Evolutionary conservation across 2,329 filamentous ascomycete genomes (phyloP).

Genomic region (Scedosporium minutisporum): DNA sequence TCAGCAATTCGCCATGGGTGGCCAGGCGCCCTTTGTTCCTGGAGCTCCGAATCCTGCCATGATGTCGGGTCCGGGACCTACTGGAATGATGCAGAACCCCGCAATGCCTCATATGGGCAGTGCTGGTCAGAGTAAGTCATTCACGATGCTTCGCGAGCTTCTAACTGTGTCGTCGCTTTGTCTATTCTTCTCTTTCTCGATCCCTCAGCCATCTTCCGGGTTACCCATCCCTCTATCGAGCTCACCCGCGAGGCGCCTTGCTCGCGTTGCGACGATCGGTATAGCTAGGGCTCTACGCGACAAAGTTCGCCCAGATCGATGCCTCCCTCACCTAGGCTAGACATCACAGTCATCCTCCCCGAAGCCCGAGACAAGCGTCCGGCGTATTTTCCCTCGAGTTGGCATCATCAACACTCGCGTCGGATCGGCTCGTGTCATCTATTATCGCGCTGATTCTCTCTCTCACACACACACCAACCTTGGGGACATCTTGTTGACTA

Average conservation of each 20-base stretch:
- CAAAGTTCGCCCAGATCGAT: background rate
- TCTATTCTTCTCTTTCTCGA: background rate
- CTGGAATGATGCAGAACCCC: slow-evolving; percentile 55
- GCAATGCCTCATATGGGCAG: slow-evolving; percentile 49
- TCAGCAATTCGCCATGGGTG: slow-evolving; percentile 8
- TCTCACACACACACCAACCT: background rate
- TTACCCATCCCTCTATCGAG: background rate
- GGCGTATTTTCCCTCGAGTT: background rate
- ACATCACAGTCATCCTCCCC: no score
- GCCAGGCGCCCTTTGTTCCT: slow-evolving; percentile 3
- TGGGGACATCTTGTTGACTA: background rate
- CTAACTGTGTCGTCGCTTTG: background rate
- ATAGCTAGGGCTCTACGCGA: background rate
- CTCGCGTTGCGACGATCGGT: no score
- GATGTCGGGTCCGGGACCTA: slow-evolving; percentile 42
- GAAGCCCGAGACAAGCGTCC: background rate
- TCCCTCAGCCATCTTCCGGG: background rate
- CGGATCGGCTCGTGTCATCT: background rate
- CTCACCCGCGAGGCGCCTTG: no score
- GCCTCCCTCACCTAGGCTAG: no score
- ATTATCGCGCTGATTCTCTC: background rate
- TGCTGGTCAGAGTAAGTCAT: slow-evolving; percentile 49
- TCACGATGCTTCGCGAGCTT: background rate
- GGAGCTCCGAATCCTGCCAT: slow-evolving; percentile 20
- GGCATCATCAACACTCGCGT: background rate